Conservation (phyloP, 768 basidiomycete species). For the Phylloporus rhodoxanthus region DNA sequence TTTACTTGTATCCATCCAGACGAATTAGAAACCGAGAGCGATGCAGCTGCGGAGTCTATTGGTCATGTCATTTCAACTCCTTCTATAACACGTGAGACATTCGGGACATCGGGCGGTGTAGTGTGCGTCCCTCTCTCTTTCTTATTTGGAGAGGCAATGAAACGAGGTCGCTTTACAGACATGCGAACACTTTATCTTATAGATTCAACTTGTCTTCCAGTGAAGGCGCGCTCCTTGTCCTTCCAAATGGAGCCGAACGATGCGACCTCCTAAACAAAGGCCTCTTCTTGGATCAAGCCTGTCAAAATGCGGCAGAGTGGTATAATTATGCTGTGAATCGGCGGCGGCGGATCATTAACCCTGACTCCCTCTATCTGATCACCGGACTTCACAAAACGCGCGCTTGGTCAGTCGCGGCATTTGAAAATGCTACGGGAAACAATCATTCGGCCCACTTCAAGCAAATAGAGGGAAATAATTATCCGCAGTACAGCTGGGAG, state of each 20-base stretch:
- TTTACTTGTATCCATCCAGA: slow-evolving; percentile 17
- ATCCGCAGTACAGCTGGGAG: slow-evolving; percentile 12
- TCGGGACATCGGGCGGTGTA: background rate
- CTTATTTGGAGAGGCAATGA: too few relatives aligned
- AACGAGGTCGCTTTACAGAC: background rate
- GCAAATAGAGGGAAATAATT: background rate
- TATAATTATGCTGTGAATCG: slow-evolving; percentile 20
- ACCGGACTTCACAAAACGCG: slow-evolving; percentile 2
- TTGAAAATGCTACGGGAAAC: background rate
- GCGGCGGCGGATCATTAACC: slow-evolving; percentile 9
- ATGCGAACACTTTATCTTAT: background rate
- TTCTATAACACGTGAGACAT: background rate
- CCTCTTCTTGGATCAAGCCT: slow-evolving; percentile 17
- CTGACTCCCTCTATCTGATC: slow-evolving; percentile 24
- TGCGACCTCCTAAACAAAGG: slow-evolving; percentile 18
- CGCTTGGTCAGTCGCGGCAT: slow-evolving; percentile 22
- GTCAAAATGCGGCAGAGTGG: slow-evolving; percentile 19
- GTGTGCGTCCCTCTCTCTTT: background rate
- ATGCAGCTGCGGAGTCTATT: background rate
- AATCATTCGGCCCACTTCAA: slow-evolving; percentile 5
- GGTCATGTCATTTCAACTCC: slow-evolving; percentile 4
- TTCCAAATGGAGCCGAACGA: slow-evolving; percentile 27
- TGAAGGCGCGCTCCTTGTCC: slow-evolving; percentile 29
- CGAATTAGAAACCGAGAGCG: slow-evolving; percentile 4
- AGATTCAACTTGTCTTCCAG: slow-evolving; percentile 9